Conservation (phyloP, 345 rosid genomes). For the Psidium guajava region DNA sequence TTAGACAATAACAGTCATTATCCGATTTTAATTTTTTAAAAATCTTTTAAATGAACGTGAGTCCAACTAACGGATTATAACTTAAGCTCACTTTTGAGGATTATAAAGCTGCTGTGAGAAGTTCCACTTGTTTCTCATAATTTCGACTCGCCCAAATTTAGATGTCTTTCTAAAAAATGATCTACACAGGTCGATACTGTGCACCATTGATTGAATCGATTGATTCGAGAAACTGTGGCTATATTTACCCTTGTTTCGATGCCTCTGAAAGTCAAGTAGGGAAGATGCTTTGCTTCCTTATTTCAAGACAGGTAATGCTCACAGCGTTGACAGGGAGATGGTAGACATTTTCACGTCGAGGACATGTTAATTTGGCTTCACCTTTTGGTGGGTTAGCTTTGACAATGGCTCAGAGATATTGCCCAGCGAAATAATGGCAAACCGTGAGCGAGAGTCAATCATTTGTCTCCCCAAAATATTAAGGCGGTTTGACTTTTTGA, state of each 20-base stretch:
- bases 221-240: not conserved
- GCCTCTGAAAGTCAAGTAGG: not conserved
- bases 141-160: not conserved
- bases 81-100: too few species aligned
- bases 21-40: too few species aligned
- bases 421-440: not conserved
- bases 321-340: not conserved
- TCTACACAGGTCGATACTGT: not conserved
- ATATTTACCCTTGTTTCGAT: not conserved
- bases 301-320: not conserved
- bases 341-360: not conserved
- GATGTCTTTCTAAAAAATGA: too few species aligned
- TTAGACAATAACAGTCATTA: too few species aligned
- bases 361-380: not conserved
- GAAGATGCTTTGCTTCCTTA: not conserved
- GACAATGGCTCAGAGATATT: not conserved
- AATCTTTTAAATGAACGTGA: too few species aligned
- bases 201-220: not conserved
- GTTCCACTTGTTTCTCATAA: not conserved
- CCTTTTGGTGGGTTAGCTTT: not conserved
- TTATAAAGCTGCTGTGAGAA: too few species aligned
- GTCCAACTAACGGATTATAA: too few species aligned
- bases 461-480: not conserved
- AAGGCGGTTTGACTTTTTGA: not conserved
- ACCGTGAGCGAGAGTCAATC: not conserved